These are phyloP conservation scores for Bisporella sp. DNA, from an alignment of 2,329 filamentous ascomycete species.

Conservation along the genomic window DNA sequence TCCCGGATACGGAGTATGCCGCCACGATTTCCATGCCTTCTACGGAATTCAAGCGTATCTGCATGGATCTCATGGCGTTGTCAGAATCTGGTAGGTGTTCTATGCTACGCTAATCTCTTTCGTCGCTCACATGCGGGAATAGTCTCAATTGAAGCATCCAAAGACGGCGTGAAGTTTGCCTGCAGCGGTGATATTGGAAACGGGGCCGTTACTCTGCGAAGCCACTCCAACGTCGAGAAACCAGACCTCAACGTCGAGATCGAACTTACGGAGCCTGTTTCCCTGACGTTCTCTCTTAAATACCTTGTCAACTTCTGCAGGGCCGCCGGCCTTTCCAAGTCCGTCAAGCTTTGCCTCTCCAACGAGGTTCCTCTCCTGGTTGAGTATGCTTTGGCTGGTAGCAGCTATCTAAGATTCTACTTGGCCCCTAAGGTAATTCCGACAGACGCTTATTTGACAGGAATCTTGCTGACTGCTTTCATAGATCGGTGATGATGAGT, in stretches of 20 bases:
- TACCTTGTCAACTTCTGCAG: constrained; percentile 99
- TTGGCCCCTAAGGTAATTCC: constrained; percentile 81
- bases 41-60: constrained; percentile 88
- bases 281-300: constrained; percentile 96
- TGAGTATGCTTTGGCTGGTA: constrained; percentile 76
- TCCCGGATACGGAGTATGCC: constrained; percentile 97
- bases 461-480: constrained; percentile 12
- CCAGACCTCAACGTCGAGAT: constrained; percentile 80
- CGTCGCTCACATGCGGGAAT: not conserved
- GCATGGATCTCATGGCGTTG: constrained; percentile 81
- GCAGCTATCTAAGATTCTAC: constrained; percentile 93
- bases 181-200: constrained; percentile 94
- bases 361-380: constrained; percentile 95
- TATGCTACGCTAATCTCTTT: not conserved
- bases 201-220: constrained; percentile 85
- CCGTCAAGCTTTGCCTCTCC: constrained; percentile 88
- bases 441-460: not conserved
- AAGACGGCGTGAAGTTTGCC: constrained; percentile 94
- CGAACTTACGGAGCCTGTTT: constrained; percentile 83
- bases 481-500: constrained; percentile 66
- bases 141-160: constrained; percentile 94
- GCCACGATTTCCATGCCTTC: constrained; percentile 86
- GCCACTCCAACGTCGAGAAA: constrained; percentile 85
- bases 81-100: constrained; percentile 79
- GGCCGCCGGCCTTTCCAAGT: constrained; percentile 72